Conservation (phyloP, 2,329 filamentous ascomycete genomes). For the Polytolypa hystricis region DNA sequence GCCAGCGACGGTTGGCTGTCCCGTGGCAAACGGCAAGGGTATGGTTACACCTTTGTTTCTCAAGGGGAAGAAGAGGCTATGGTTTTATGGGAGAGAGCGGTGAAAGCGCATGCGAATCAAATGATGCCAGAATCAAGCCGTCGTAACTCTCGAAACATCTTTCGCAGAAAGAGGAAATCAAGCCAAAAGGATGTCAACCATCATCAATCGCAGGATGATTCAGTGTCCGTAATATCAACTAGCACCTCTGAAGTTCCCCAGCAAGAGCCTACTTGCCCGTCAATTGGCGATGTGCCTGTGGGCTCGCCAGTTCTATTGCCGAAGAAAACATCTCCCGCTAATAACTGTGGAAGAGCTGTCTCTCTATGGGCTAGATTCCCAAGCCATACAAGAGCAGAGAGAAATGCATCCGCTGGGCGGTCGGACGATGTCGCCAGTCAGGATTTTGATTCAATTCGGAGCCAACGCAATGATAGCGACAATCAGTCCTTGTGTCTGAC, state of each 20-base stretch:
- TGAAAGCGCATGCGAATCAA: neutral
- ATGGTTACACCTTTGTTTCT: constrained; percentile 27
- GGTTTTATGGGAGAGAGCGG: constrained; percentile 1
- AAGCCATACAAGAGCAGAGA: constrained; percentile 11
- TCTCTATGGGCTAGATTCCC: constrained; percentile 16
- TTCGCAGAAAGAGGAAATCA: neutral
- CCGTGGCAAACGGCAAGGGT: constrained; percentile 28
- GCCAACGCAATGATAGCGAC: no score
- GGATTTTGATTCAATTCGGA: constrained; percentile 14
- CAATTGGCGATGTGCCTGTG: no score
- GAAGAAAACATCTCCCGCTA: neutral
- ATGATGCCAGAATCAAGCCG: no score
- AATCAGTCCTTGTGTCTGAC: no score
- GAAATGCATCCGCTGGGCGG: constrained; percentile 10
- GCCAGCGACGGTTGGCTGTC: constrained; percentile 33
- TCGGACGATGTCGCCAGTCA: constrained; percentile 13
- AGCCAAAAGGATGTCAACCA: no score
- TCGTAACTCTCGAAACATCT: neutral
- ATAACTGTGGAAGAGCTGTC: constrained; percentile 7
- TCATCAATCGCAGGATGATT: no score
- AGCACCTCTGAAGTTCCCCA: no score
- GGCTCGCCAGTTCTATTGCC: neutral
- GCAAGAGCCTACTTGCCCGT: no score
- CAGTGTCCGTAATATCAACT: no score
- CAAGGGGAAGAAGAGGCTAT: constrained; percentile 13